Evolutionary conservation across 2,329 filamentous ascomycete species (phyloP), one percentile per base, ranked within the genome.

Genomic region (Cladosporium sp.): DNA sequence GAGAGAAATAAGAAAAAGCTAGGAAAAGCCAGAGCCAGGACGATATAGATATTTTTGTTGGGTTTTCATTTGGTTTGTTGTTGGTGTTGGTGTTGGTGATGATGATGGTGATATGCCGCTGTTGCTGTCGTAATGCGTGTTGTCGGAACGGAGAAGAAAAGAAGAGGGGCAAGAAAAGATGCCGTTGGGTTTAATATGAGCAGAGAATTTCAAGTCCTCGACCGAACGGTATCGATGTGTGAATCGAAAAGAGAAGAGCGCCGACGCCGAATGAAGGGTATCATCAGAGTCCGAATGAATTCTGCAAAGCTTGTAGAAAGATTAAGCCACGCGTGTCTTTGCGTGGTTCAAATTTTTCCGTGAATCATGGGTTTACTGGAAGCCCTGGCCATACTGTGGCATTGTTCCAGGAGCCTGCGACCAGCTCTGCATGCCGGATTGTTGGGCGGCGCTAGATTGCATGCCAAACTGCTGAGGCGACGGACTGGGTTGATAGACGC

Each of bases 391-490:
- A 51, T 69, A 68, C 58, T 71, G 71, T 50, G 69, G 65, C 59
- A 69, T 70, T 35, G 63, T 60, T 40, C 59, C 59, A 38, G 60
- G 57, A 33, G 59, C 60, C n/a, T 66, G 67, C 43, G 72, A 67
- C 74, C 74, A 77, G 36, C 72, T 72, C 55, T 74, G 73, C 74
- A 77, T 76, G 33, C 72, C 70, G n/a, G 72, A 71, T 56, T 77
- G 75, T 54, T 72, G 72, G 27, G 65, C 66, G 62, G 74, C 70
- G 41, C 55, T 60, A 4, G 60, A 58, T 49, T 66, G 60, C 60
- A 67, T 64, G 49, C 56, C 57, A 60, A 70, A 75, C 39, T 75
- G 66, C 45, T 61, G 57, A 16, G 60, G 71, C 41, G 66, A 73
- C 9, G 71, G 72, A 54, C 68, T 73, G 22, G 70, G 70, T 54